phyloP scores from a whole-genome alignment of 2,329 filamentous ascomycete species.

The Colletotrichum navitas region DNA sequence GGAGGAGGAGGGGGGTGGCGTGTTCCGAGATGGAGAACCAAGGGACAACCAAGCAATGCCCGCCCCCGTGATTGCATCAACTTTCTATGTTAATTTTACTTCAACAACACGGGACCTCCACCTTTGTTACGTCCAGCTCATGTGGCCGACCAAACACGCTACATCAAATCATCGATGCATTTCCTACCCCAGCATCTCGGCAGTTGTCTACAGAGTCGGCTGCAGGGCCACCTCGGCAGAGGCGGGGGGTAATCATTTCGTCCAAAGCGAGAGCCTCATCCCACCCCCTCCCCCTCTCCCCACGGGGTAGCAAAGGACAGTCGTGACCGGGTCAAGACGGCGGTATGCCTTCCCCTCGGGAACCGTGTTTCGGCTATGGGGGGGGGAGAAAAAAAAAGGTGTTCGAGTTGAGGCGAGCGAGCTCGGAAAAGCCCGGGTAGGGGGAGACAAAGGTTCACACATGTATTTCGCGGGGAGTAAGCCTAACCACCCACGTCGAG shows the following conservation, averaged over 20 bases:
- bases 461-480: constrained; percentile 2
- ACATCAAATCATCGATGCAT: neutral
- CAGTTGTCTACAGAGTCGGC: constrained; percentile 21
- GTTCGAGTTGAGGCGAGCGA: neutral
- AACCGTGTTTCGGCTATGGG: constrained; percentile 7
- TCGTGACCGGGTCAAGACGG: constrained; percentile 24
- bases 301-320: constrained; percentile 10
- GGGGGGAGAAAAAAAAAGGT: neutral
- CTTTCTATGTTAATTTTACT: neutral
- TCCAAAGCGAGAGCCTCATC: neutral
- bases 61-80: neutral
- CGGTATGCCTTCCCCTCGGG: neutral
- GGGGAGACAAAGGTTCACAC: constrained; percentile 3
- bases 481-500: neutral
- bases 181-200: neutral
- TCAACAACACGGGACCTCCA: constrained; percentile 1
- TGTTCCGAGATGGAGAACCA: neutral
- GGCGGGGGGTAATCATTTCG: neutral
- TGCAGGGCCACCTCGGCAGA: constrained; percentile 12
- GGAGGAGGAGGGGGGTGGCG: too few relatives aligned
- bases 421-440: neutral
- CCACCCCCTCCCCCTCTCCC: too few relatives aligned
- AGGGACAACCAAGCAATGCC: neutral
- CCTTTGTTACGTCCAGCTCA: neutral
- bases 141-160: neutral